phyloP scores from a whole-genome alignment of 1,139 yeast genomes.

The Taiozyma sp. region DNA sequence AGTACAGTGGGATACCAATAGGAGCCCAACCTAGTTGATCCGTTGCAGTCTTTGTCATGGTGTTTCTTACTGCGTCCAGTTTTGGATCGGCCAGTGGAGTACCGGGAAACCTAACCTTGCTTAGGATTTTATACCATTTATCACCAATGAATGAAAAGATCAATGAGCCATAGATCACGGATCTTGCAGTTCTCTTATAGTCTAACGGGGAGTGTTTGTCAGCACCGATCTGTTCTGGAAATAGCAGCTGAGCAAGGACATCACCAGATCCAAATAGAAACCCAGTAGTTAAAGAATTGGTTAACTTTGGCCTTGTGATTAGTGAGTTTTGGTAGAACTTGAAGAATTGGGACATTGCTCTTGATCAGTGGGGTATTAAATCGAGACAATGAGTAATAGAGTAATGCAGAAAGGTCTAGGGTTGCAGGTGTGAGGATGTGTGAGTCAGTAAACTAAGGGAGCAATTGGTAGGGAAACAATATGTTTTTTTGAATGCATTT shows the following conservation, averaged over 20 bases:
- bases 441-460: no score
- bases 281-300: conserved; percentile 55
- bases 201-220: conserved; percentile 28
- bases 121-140: conserved; percentile 62
- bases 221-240: conserved; percentile 31
- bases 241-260: conserved; percentile 57
- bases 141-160: conserved; percentile 76
- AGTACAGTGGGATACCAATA: conserved; percentile 64
- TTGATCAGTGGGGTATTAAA: background rate
- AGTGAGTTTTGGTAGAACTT: conserved; percentile 34
- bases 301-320: conserved; percentile 43
- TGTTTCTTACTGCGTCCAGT: conserved; percentile 26
- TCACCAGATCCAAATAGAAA: conserved; percentile 75
- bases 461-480: background rate
- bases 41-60: conserved; percentile 47
- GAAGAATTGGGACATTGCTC: conserved; percentile 3
- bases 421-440: background rate
- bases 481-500: background rate
- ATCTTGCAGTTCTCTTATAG: conserved; percentile 52
- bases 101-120: conserved; percentile 38
- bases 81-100: conserved; percentile 24
- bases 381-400: background rate
- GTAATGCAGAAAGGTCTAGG: background rate
- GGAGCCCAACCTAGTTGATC: conserved; percentile 86
- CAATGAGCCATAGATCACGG: conserved; percentile 68